A percentile compares a stretch with the other conserved stretches of the same genome.
Evolutionary conservation across 176 grass and related monocot genomes (phyloP).

Genomic region (Zea mays): Zm-B73-REFERENCE-NAM-5.0 NC_050104.1:134380001-134380500

Average conservation of each 20-base stretch:
- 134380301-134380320: background rate
- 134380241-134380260: slow-evolving; percentile 8
- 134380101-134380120: slow-evolving; percentile 66
- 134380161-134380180: background rate
- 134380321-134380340: background rate
- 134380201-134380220: background rate
- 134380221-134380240: background rate
- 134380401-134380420: background rate
- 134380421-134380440: background rate
- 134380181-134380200: background rate
- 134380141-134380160: background rate
- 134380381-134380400: background rate
- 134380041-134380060: slow-evolving; percentile 87
- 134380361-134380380: background rate
- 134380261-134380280: background rate
- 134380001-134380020: slow-evolving; percentile 98
- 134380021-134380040: slow-evolving; percentile 87
- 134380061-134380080: slow-evolving; percentile 90
- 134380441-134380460: background rate
- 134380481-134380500: background rate
- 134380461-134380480: background rate
- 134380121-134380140: slow-evolving; percentile 7
- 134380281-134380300: background rate
- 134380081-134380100: slow-evolving; percentile 76
- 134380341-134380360: background rate